A percentile compares a stretch with the other conserved stretches of the same genome.
Evolutionary conservation across 768 basidiomycete species (phyloP).

Genomic region (Tulasnella sp.): DNA sequence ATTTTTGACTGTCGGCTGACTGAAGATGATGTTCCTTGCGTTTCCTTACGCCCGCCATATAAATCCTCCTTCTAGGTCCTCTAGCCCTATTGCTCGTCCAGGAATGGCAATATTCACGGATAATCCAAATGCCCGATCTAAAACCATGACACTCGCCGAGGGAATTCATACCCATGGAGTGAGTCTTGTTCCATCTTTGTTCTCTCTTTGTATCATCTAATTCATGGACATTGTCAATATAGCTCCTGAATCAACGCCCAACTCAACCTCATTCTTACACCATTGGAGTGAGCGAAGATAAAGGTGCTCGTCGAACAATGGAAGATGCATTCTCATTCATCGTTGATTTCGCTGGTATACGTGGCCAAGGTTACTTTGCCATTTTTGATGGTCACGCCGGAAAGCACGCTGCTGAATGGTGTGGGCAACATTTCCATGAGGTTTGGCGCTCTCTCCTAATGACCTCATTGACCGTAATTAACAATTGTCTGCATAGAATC

Average conservation of each 20-base stretch:
- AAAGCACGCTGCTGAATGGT: slow-evolving; percentile 98
- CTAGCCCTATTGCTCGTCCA: neutral
- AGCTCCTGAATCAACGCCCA: slow-evolving; percentile 70
- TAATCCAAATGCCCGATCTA: slow-evolving; percentile 58
- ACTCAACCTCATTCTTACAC: slow-evolving; percentile 49
- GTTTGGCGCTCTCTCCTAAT: slow-evolving; percentile 23
- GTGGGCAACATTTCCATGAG: slow-evolving; percentile 90
- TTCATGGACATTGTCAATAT: neutral
- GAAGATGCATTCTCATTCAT: slow-evolving; percentile 96
- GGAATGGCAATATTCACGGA: slow-evolving; percentile 10
- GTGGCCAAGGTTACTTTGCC: slow-evolving; percentile 96
- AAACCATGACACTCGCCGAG: slow-evolving; percentile 66
- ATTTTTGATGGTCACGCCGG: slow-evolving; percentile 98
- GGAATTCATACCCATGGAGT: slow-evolving; percentile 66
- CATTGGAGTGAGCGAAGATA: slow-evolving; percentile 74
- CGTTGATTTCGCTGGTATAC: slow-evolving; percentile 79
- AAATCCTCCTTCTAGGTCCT: neutral
- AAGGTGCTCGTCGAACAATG: slow-evolving; percentile 84
- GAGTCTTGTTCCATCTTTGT: slow-evolving; percentile 22
- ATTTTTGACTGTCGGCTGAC: no score
- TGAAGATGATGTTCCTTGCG: slow-evolving; percentile 1
- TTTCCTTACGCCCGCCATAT: neutral
- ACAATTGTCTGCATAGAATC: slow-evolving; percentile 31
- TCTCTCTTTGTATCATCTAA: neutral
- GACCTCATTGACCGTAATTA: neutral